Evolutionary conservation across 1,284 basidiomycete species (phyloP).

Genomic region (Dichomitus squalens): DNA sequence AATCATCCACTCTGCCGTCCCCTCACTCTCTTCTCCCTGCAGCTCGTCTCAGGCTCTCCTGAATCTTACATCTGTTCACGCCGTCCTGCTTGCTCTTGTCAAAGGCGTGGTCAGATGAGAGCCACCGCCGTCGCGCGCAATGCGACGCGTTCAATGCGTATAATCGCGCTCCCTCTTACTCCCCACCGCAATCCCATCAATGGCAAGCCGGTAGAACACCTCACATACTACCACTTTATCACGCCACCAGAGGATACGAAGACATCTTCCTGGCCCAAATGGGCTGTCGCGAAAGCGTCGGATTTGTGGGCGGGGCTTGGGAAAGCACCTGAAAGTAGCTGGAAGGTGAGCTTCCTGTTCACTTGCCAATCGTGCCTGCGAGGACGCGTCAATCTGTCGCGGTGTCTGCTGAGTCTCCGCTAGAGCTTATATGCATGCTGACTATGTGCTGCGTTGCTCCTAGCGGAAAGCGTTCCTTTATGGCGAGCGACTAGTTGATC

Average conservation of each 20-base stretch:
- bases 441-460: not conserved
- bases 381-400: not conserved
- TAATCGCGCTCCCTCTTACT: slow-evolving; percentile 48
- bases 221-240: slow-evolving; percentile 53
- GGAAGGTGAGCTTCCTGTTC: slow-evolving; percentile 55
- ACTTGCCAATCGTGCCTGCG: not conserved
- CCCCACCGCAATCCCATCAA: slow-evolving; percentile 11
- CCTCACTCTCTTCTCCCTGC: no score
- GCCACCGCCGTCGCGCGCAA: slow-evolving; percentile 18
- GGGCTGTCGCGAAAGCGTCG: slow-evolving; percentile 51
- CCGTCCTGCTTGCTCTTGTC: no score
- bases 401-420: not conserved
- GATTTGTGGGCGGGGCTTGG: slow-evolving; percentile 67
- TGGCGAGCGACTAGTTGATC: slow-evolving; percentile 68
- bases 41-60: no score
- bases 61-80: no score
- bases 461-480: slow-evolving; percentile 60
- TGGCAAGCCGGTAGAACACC: slow-evolving; percentile 26
- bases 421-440: not conserved
- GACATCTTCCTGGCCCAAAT: slow-evolving; percentile 36
- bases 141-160: slow-evolving; percentile 42
- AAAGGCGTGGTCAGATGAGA: no score
- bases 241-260: slow-evolving; percentile 30
- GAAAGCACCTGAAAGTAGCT: slow-evolving; percentile 59
- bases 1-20: slow-evolving; percentile 10